Evolutionary conservation across 140 eudicot species (phyloP), one percentile per base, ranked within the genome.

Genomic region (Bidens hawaiensis): DNA sequence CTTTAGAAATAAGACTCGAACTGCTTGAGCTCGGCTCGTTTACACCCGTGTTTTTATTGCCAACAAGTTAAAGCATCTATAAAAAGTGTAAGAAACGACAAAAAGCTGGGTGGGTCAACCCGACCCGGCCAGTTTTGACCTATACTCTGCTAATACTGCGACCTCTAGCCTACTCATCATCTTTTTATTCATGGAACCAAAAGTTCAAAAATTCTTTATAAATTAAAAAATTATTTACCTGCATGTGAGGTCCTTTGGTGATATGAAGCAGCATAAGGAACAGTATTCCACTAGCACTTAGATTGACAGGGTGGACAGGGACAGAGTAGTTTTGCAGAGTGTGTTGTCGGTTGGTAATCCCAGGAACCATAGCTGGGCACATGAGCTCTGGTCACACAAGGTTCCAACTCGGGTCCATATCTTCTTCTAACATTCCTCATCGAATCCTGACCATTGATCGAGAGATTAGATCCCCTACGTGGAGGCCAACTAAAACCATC

Each of bases 391-490:
- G 65, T 48, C 45, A 43, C 12, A 14, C 28, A 40, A 17, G 80
- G 70, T 42, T 74, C 80, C 38, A 34, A 40, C 61, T 78, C 73
- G 56, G 62, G 72, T 62, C 53, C 62, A 31, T 59, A 47, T 55
- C 80, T 70, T 50, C 71, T 79, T 79, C 84, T 74, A 40, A 74
- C 83, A 34, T 69, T 78, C 76, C 83, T 78, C 47, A 7, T 18
- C 5, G 70, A 69, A 51, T 59, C 73, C 69, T 69, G 76, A 33
- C 73, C 30, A 11, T 48, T n/a, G 50, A 73, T 41, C 14, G 62
- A 28, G 68, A 73, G 69, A 50, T 47, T 67, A 63, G 59, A 26
- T 26, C 79, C 73, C 17, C 76, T 49, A 51, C 27, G 47, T 18
- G 64, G 73, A 63, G 64, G 69, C 31, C 53, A 26, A 60, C 69